Conservation (phyloP, 169 alveolate species). For the Plasmodium fragile region DNA sequence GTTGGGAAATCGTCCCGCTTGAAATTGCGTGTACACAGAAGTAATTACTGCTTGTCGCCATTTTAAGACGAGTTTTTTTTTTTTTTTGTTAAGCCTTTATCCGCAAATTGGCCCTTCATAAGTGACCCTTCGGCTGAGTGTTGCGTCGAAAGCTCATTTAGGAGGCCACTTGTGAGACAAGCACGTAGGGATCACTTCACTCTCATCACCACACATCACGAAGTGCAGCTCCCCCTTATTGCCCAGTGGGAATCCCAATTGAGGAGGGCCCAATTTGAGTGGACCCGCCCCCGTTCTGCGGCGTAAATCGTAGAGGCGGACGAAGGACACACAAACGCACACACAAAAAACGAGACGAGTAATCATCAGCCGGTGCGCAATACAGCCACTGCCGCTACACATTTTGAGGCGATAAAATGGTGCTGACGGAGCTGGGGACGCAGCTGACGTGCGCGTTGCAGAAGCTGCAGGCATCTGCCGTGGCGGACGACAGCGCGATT, state of each 20-base stretch:
- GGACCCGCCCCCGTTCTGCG: not conserved
- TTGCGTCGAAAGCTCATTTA: not conserved
- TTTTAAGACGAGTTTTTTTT: not conserved
- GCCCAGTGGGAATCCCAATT: not conserved
- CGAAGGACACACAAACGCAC: too few species aligned
- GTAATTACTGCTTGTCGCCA: not conserved
- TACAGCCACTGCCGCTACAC: not conserved
- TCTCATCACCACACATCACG: not conserved
- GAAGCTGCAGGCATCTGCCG: conserved; percentile 94
- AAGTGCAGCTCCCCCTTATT: not conserved
- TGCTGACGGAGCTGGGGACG: conserved; percentile 96
- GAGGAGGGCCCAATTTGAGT: not conserved
- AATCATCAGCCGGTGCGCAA: not conserved
- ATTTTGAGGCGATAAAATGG: conserved; percentile 88
- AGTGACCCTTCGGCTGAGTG: not conserved
- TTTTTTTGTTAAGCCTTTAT: not conserved
- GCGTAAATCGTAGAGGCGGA: not conserved
- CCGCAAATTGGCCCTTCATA: not conserved
- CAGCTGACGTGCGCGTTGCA: conserved; percentile 94
- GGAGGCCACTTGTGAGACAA: not conserved
- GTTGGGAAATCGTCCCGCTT: not conserved
- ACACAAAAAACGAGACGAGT: not conserved
- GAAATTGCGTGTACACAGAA: not conserved
- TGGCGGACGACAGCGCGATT: conserved; percentile 94
- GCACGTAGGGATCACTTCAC: not conserved